phyloP scores from a whole-genome alignment of 2,329 filamentous ascomycete species.

The Cytospora chrysosperma region DNA sequence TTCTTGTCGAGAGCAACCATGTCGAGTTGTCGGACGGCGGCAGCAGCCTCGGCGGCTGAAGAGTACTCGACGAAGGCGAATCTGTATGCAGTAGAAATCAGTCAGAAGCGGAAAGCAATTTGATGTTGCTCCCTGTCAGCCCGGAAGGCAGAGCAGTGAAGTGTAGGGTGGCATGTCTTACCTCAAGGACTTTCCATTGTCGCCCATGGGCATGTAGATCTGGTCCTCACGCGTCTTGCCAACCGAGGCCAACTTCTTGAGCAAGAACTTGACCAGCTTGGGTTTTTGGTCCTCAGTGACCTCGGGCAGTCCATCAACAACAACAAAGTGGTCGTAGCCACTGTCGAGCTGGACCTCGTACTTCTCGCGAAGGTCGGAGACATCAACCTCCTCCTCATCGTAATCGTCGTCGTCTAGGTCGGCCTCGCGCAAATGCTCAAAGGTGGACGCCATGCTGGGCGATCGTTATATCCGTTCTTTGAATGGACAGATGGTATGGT shows the following conservation, averaged over 20 bases:
- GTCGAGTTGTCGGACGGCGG: conserved; percentile 86
- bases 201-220: conserved; percentile 90
- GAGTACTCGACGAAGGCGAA: conserved; percentile 98
- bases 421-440: conserved; percentile 88
- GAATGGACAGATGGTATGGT: conserved; percentile 16
- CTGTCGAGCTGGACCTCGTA: conserved; percentile 96
- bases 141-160: conserved; percentile 16
- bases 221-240: conserved; percentile 83
- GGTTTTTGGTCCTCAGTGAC: conserved; percentile 88
- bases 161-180: conserved; percentile 44
- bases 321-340: conserved; percentile 93
- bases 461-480: conserved; percentile 10
- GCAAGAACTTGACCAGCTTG: conserved; percentile 93
- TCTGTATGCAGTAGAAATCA: conserved; percentile 43
- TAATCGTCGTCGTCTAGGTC: conserved; percentile 83
- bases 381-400: conserved; percentile 92
- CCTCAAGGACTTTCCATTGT: conserved; percentile 83
- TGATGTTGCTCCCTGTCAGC: neutral
- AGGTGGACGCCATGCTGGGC: conserved; percentile 79
- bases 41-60: conserved; percentile 82
- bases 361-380: conserved; percentile 89
- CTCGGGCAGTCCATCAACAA: conserved; percentile 88
- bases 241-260: conserved; percentile 86
- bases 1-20: conserved; percentile 90
- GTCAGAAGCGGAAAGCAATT: conserved; percentile 1